phyloP scores from a whole-genome alignment of 1,139 yeast genomes.

The Candida smagusa region DNA sequence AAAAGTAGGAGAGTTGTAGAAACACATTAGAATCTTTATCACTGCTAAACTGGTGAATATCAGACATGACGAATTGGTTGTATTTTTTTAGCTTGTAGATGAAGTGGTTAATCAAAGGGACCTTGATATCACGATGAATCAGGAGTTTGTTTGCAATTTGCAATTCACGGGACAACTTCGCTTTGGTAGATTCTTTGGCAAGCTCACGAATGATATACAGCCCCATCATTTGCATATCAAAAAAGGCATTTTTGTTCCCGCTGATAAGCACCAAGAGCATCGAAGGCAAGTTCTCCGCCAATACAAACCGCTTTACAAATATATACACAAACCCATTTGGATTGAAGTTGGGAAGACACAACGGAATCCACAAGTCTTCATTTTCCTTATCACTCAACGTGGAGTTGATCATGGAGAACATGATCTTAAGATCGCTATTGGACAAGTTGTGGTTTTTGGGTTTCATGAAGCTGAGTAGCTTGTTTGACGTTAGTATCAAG shows the following conservation, averaged over 20 bases:
- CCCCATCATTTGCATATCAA: slow-evolving; percentile 63
- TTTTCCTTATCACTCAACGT: slow-evolving; percentile 18
- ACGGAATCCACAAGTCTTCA: slow-evolving; percentile 90
- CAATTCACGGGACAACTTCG: slow-evolving; percentile 37
- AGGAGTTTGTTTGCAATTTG: slow-evolving; percentile 17
- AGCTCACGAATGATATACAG: slow-evolving; percentile 48
- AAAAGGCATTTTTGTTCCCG: slow-evolving; percentile 81
- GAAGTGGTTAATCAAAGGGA: slow-evolving; percentile 71
- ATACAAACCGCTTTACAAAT: slow-evolving; percentile 60
- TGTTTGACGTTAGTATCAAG: slow-evolving; percentile 20
- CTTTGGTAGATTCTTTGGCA: slow-evolving; percentile 29
- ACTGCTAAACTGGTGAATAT: slow-evolving; percentile 16
- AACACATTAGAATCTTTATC: slow-evolving; percentile 12
- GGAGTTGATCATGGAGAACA: slow-evolving; percentile 29
- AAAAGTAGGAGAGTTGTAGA: slow-evolving; percentile 30
- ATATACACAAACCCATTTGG: slow-evolving; percentile 83
- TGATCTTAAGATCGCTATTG: slow-evolving; percentile 30
- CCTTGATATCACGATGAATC: slow-evolving; percentile 46
- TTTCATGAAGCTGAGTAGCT: slow-evolving; percentile 29
- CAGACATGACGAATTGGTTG: slow-evolving; percentile 36
- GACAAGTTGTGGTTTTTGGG: slow-evolving; percentile 34
- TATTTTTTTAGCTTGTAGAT: slow-evolving; percentile 62
- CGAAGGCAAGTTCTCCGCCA: slow-evolving; percentile 24
- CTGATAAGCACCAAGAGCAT: slow-evolving; percentile 61
- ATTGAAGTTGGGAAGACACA: slow-evolving; percentile 89